phyloP scores from a whole-genome alignment of 257 asterid species.

The Nicotiana obtusifolia region DNA sequence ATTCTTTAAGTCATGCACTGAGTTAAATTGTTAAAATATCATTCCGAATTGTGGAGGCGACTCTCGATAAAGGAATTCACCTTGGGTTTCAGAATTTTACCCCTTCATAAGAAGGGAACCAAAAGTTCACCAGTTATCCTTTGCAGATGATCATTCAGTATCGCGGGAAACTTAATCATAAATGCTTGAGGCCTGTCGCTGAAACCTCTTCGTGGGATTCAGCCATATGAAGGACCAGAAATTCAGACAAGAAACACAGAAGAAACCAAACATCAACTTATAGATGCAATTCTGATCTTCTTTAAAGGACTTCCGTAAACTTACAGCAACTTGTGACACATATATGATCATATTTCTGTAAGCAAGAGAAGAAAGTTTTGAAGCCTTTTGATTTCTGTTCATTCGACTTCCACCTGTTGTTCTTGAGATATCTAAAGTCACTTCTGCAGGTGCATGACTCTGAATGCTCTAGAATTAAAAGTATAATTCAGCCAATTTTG shows the following conservation, averaged over 20 bases:
- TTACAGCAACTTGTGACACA: neutral
- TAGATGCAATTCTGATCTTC: neutral
- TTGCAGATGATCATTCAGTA: neutral
- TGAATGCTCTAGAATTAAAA: neutral
- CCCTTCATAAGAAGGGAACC: neutral
- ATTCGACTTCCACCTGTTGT: neutral
- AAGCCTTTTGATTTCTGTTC: neutral
- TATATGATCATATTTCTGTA: neutral
- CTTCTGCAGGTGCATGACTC: neutral
- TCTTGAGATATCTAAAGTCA: neutral
- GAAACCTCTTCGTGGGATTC: neutral
- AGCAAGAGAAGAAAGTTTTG: neutral
- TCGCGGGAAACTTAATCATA: neutral
- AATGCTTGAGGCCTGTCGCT: neutral
- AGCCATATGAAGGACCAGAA: neutral
- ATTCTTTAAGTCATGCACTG: neutral
- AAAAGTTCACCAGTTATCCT: neutral
- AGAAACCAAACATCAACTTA: neutral
- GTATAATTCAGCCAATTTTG: constrained; percentile 33
- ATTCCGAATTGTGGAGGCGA: neutral
- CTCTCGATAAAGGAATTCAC: neutral
- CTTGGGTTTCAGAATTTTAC: neutral
- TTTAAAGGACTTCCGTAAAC: neutral
- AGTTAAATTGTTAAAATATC: neutral
- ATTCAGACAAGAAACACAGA: neutral